These are phyloP conservation scores for Galerina marginata DNA, from an alignment of 768 basidiomycete genomes.

Conservation along the genomic window DNA sequence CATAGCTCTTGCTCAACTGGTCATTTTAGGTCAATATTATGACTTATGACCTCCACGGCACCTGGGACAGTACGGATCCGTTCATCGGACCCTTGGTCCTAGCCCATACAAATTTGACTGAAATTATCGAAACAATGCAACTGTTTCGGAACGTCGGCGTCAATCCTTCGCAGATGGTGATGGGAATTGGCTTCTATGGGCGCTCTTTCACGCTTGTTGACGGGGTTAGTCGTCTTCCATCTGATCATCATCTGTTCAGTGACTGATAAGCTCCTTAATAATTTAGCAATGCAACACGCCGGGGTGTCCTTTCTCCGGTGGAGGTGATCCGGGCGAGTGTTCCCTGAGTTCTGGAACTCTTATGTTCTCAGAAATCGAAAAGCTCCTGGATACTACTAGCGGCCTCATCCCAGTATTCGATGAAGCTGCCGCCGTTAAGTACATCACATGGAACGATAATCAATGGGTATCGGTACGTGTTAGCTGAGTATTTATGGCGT, in stretches of 20 bases:
- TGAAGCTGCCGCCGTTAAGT: slow-evolving; percentile 9
- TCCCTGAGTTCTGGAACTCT: slow-evolving; percentile 10
- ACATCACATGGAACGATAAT: slow-evolving; percentile 13
- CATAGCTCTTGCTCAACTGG: neutral
- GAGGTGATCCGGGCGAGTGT: slow-evolving; percentile 10
- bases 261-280: neutral
- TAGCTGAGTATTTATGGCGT: neutral
- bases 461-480: slow-evolving; percentile 9
- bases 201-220: slow-evolving; percentile 12
- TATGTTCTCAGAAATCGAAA: slow-evolving; percentile 13
- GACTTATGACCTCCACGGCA: slow-evolving; percentile 14
- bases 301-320: slow-evolving; percentile 10
- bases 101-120: slow-evolving; percentile 13
- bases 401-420: slow-evolving; percentile 5
- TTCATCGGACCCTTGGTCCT: slow-evolving; percentile 1
- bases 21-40: slow-evolving; percentile 3
- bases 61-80: slow-evolving; percentile 10
- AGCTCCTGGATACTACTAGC: slow-evolving; percentile 3
- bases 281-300: slow-evolving; percentile 4
- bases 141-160: slow-evolving; percentile 11
- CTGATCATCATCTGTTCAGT: neutral
- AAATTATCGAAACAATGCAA: slow-evolving; percentile 11
- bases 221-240: slow-evolving; percentile 3
- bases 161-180: slow-evolving; percentile 13
- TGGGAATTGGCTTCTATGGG: slow-evolving; percentile 13